Conservation (phyloP, 176 grass and related monocot genomes). For the Musa acuminata region DNA sequence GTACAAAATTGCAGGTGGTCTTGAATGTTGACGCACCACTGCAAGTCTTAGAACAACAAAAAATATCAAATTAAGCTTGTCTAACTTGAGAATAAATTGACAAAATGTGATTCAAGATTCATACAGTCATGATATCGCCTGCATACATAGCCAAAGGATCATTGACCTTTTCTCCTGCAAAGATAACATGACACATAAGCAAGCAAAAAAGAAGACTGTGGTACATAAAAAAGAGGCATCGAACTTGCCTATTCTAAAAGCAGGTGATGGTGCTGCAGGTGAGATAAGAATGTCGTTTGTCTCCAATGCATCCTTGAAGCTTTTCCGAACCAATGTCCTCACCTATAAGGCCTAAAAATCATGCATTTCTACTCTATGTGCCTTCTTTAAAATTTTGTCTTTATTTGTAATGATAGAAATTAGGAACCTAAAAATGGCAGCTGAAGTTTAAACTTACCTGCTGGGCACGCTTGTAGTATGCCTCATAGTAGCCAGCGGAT, state of each 20-base stretch:
- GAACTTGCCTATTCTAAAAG: slow-evolving; percentile 76
- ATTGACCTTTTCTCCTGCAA: slow-evolving; percentile 86
- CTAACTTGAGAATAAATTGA: not conserved
- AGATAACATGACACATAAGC: slow-evolving; percentile 2
- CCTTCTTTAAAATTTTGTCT: not conserved
- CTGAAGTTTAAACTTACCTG: slow-evolving; percentile 42
- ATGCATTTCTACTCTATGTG: slow-evolving; percentile 3
- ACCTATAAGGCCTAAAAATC: slow-evolving; percentile 51
- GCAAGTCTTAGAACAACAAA: not conserved
- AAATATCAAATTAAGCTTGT: slow-evolving; percentile 5
- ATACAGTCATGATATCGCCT: slow-evolving; percentile 97
- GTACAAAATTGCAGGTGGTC: too few relatives aligned
- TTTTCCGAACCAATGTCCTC: slow-evolving; percentile 84
- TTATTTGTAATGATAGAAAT: not conserved
- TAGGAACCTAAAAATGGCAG: slow-evolving; percentile 14
- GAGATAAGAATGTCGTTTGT: slow-evolving; percentile 72
- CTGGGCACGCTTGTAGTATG: slow-evolving; percentile 87
- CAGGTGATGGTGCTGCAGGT: slow-evolving; percentile 87
- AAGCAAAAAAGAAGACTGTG: not conserved
- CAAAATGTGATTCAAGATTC: not conserved
- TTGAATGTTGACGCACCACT: too few relatives aligned
- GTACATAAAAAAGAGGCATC: not conserved
- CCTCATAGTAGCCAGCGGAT: slow-evolving; percentile 95
- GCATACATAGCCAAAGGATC: slow-evolving; percentile 94
- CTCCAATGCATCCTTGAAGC: slow-evolving; percentile 73